Evolutionary conservation across 257 asterid species (phyloP), one percentile per base, ranked within the genome.

Genomic region (Solanum tacnaense): DNA sequence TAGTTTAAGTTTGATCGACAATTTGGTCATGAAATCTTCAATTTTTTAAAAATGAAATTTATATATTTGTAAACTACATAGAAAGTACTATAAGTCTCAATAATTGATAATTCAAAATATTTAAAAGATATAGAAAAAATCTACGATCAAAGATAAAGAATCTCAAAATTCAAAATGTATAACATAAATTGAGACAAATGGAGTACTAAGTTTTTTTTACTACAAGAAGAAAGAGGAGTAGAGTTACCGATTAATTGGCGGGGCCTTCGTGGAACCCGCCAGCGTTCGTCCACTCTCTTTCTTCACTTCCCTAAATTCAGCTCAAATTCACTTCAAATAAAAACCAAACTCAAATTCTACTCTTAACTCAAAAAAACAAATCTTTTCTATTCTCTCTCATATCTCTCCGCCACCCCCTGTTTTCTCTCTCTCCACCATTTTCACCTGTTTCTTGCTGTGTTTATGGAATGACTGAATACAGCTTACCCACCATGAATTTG

Each of bases 311-410:
- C 92, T 65, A 90, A 90, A 91, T 89, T 86, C 91, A 86, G 86
- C 92, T 84, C 74, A 91, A 92, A 93, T 93, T 91, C 93, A 86
- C 72, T 84, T 72, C 90, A 91, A 88, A 92, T 93, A 86, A 89
- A 91, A 79, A 72, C 91, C 89, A 76, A 85, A 90, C 83, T 86
- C 88, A 87, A 84, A 78, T 87, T 89, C 52, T 89, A 87, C 60
- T 84, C 87, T 8, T 16, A 81, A 46, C 25, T 5, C 4, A 52
- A 6, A 52, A 27, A 78, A 13, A 58, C 58, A 25, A 12, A 41
- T 38, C 67, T 70, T 74, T 11, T 87, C 46, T 67, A 49, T n/a
- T 36, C 84, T 86, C 86, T 74, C 39, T 34, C 74, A 8, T 31
- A 36, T 25, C 23, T 35, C 72, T 87, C 81, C 32, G 21, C 44